These are phyloP conservation scores for Mycena alexandri DNA, from an alignment of 768 basidiomycete genomes.

Conservation along the genomic window DNA sequence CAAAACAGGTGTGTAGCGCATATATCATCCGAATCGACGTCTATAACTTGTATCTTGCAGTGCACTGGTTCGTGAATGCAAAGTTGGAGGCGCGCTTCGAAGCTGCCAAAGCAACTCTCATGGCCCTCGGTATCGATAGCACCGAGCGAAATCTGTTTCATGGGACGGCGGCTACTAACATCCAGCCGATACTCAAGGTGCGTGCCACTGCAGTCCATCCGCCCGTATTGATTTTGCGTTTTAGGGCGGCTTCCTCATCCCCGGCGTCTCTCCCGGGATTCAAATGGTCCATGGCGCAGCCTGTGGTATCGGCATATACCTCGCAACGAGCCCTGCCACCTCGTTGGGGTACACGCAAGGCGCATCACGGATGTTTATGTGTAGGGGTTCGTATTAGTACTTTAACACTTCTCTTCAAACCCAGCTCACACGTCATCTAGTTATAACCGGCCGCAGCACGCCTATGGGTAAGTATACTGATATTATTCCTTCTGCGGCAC, in stretches of 20 bases:
- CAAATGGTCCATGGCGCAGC: constrained; percentile 11
- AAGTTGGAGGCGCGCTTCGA: constrained; percentile 31
- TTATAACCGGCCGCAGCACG: constrained; percentile 21
- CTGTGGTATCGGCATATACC: constrained; percentile 26
- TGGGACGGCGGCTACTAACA: constrained; percentile 26
- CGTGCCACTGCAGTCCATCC: neutral
- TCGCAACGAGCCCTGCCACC: constrained; percentile 13
- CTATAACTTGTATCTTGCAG: neutral
- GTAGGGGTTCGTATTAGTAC: constrained; percentile 17
- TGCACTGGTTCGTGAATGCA: constrained; percentile 33
- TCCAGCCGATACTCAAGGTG: constrained; percentile 29
- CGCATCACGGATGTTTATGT: constrained; percentile 28
- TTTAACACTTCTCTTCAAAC: neutral
- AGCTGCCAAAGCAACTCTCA: constrained; percentile 23
- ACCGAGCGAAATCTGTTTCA: constrained; percentile 34
- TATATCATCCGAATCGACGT: neutral
- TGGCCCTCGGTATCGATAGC: constrained; percentile 19
- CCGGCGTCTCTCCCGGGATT: constrained; percentile 23
- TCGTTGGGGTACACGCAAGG: constrained; percentile 25
- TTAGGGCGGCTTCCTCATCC: constrained; percentile 29
- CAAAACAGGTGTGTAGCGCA: constrained; percentile 14
- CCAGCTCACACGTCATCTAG: neutral
- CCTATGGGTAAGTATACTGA: neutral
- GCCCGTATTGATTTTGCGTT: no score
- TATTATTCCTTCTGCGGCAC: neutral